Base-by-base conservation (phyloP, 2,329 filamentous ascomycete species). In the Claviceps humidiphila region DNA sequence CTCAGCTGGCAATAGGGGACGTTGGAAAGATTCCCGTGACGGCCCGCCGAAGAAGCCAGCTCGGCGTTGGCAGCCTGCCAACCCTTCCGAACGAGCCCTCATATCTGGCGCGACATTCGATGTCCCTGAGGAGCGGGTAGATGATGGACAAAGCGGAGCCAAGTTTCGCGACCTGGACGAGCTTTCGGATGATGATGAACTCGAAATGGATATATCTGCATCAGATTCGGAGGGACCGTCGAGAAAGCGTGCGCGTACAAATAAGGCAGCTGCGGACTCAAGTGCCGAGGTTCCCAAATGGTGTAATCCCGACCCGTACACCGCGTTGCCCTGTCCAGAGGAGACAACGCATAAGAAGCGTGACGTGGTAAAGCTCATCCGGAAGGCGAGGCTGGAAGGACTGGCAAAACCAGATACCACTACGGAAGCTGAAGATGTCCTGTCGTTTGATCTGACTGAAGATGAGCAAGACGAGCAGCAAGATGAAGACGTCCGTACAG, bases 291-390 rank as follows among this genome's bases (percentile, higher is more conserved):
- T 65, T 5, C 89, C 89, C 3, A 89, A 86, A 66, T 97, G 91
- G 91, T 95, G 89, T 4, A 97, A 97, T 60, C 90, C 91, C 3
- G 91, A 97, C 64, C 89, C 90, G 0, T 96, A 97, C 67, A 95
- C 88, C 5, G 86, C 81, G 2, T 73, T 95, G 9, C 91, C 91
- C 8, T 89, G 89, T 6, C 80, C 83, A 0, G 85, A 90, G 57
- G 85, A 89, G 51, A 74, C 73, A 5, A 75, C 79, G 41, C 77
- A 78, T 20, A 94, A 93, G 68, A 89, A 85, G 67, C 84, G 82
- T 58, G 89, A 96, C 58, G 84, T 96, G 41, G 87, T 97, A 39
- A 87, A 94, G 61, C 69, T 95, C 55, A 96, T 97, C 59, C 84
- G 90, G 59, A 96, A 95, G 64, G 88, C 90, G 2, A 87, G 90